phyloP scores from a whole-genome alignment of 2,329 filamentous ascomycete species.

The Colletotrichum somersetense region DNA sequence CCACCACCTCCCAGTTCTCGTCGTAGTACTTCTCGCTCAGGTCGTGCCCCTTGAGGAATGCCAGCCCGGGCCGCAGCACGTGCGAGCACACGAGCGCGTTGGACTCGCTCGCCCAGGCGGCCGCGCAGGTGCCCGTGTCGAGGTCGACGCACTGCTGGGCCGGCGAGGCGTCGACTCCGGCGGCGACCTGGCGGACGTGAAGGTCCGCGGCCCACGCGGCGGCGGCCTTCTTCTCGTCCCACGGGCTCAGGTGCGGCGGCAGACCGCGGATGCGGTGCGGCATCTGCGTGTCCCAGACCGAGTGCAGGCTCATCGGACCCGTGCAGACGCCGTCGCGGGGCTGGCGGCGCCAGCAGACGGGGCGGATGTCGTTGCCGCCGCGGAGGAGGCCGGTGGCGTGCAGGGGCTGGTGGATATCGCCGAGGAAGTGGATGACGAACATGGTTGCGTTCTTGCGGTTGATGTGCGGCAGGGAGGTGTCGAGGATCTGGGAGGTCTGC shows the following conservation, averaged over 20 bases:
- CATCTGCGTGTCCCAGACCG: conserved; percentile 42
- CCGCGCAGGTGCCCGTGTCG: conserved; percentile 11
- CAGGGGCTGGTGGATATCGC: conserved; percentile 42
- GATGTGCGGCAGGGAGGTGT: conserved; percentile 47
- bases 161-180: conserved; percentile 18
- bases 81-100: conserved; percentile 38
- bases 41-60: conserved; percentile 30
- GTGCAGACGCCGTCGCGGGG: conserved; percentile 32
- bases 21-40: conserved; percentile 40
- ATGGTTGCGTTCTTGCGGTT: conserved; percentile 43
- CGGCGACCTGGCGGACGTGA: conserved; percentile 13
- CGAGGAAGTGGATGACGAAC: conserved; percentile 44
- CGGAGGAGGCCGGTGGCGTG: conserved; percentile 41
- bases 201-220: conserved; percentile 35
- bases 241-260: conserved; percentile 27
- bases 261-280: conserved; percentile 39
- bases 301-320: conserved; percentile 39
- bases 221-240: conserved; percentile 35
- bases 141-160: conserved; percentile 35
- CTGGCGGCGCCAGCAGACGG: conserved; percentile 40
- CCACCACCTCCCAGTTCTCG: conserved; percentile 38
- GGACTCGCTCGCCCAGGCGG: conserved; percentile 36
- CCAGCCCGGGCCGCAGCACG: conserved; percentile 26
- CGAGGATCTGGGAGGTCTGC: conserved; percentile 39
- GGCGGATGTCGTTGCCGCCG: conserved; percentile 42